Conservation (phyloP, 352 stramenopile species). For the Aphanomyces euteiches region DNA sequence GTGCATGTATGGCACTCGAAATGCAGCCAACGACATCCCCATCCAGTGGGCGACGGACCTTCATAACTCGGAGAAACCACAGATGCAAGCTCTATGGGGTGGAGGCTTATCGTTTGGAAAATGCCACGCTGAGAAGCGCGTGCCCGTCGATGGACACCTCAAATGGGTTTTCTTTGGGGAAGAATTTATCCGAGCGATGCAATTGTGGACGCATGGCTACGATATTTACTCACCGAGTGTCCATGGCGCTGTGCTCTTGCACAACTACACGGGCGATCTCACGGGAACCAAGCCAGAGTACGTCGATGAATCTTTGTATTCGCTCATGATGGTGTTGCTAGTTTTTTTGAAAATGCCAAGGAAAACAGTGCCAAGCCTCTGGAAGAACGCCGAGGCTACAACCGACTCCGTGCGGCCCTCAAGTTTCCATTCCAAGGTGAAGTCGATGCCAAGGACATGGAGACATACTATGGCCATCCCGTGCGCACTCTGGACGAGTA, state of each 20-base stretch:
- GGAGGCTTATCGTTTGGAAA: slow-evolving; percentile 33
- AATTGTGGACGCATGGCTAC: slow-evolving; percentile 34
- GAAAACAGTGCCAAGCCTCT: neutral
- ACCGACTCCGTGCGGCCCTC: neutral
- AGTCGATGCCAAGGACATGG: slow-evolving; percentile 4
- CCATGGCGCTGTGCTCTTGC: slow-evolving; percentile 44
- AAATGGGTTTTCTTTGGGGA: slow-evolving; percentile 36
- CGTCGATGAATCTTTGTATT: neutral
- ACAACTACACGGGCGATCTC: slow-evolving; percentile 50
- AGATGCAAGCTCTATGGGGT: slow-evolving; percentile 33
- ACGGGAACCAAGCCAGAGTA: neutral
- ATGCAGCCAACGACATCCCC: slow-evolving; percentile 6
- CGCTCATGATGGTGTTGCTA: neutral
- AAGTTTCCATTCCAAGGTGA: slow-evolving; percentile 1
- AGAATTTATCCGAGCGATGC: slow-evolving; percentile 34
- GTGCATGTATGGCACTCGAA: neutral
- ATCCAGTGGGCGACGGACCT: slow-evolving; percentile 20
- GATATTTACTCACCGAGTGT: slow-evolving; percentile 33
- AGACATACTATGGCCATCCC: neutral
- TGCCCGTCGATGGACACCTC: slow-evolving; percentile 34
- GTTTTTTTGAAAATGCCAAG: slow-evolving; percentile 8
- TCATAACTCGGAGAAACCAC: slow-evolving; percentile 36
- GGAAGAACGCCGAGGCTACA: neutral
- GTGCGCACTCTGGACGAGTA: neutral
- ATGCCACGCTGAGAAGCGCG: slow-evolving; percentile 33